Conservation (phyloP, 2,329 filamentous ascomycete species). For the Talaromyces sp. region DNA sequence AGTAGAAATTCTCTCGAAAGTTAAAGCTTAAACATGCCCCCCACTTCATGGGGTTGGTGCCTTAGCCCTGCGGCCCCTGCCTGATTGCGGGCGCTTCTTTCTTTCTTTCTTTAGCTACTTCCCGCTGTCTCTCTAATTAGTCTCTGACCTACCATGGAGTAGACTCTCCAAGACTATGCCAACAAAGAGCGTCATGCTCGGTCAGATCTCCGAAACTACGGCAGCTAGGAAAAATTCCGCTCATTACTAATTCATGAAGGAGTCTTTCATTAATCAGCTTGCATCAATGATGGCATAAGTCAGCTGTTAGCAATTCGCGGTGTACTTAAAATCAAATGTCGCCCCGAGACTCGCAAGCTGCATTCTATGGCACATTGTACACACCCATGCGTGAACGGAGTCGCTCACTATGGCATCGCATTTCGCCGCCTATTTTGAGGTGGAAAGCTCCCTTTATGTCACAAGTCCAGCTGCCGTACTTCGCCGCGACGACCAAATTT, state of each 20-base stretch:
- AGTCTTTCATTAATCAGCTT: not conserved
- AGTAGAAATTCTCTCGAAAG: not conserved
- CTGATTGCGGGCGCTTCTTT: slow-evolving; percentile 7
- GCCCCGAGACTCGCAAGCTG: no score
- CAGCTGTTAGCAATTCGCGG: not conserved
- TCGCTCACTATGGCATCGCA: slow-evolving; percentile 16
- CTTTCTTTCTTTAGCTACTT: slow-evolving; percentile 7
- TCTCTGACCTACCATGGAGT: no score
- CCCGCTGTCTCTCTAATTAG: not conserved
- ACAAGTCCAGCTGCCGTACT: slow-evolving; percentile 39
- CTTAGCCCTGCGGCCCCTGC: not conserved
- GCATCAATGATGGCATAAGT: not conserved
- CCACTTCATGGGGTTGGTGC: slow-evolving; percentile 1
- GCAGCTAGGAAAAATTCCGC: not conserved
- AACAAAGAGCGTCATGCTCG: not conserved
- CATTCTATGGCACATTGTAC: no score
- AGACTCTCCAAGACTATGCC: not conserved
- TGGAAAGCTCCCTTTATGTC: slow-evolving; percentile 37
- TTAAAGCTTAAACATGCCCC: not conserved
- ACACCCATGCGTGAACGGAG: no score
- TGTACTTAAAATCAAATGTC: not conserved
- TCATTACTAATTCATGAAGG: not conserved
- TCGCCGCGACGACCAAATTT: slow-evolving; percentile 27
- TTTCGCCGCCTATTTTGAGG: slow-evolving; percentile 42
- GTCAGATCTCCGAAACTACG: not conserved